Conservation (phyloP, 257 asterid genomes). For the Nicotiana tabacum region DNA sequence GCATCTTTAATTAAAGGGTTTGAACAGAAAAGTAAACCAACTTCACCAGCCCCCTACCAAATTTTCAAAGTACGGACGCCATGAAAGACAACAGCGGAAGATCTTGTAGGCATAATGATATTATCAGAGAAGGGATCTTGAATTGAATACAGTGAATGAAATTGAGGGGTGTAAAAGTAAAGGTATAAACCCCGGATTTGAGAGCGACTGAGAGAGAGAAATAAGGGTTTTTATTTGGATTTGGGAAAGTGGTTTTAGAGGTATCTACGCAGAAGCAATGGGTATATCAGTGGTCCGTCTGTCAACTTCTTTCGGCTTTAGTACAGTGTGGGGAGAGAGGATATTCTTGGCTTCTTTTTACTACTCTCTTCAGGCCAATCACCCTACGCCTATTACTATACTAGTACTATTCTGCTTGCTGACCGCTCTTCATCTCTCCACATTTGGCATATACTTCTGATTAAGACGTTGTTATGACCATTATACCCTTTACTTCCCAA, state of each 20-base stretch:
- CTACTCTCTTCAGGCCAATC: not conserved
- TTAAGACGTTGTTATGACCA: not conserved
- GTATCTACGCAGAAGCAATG: not conserved
- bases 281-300: conserved; percentile 1
- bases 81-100: not conserved
- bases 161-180: not conserved
- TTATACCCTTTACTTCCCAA: not conserved
- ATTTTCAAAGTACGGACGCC: not conserved
- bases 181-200: conserved; percentile 2
- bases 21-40: not conserved
- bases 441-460: conserved; percentile 1
- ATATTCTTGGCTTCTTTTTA: conserved; percentile 8
- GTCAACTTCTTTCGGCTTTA: conserved; percentile 11
- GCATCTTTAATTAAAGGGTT: not conserved
- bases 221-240: conserved; percentile 11
- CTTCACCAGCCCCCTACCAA: not conserved
- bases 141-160: conserved; percentile 13
- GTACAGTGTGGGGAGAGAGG: not conserved
- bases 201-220: conserved; percentile 7
- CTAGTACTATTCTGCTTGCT: conserved; percentile 8
- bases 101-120: conserved; percentile 1
- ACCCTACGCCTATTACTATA: not conserved
- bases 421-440: conserved; percentile 1
- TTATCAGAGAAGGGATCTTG: conserved; percentile 3
- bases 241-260: not conserved